phyloP scores from a whole-genome alignment of 1,139 yeast species.

The Geotrichum reessii region DNA sequence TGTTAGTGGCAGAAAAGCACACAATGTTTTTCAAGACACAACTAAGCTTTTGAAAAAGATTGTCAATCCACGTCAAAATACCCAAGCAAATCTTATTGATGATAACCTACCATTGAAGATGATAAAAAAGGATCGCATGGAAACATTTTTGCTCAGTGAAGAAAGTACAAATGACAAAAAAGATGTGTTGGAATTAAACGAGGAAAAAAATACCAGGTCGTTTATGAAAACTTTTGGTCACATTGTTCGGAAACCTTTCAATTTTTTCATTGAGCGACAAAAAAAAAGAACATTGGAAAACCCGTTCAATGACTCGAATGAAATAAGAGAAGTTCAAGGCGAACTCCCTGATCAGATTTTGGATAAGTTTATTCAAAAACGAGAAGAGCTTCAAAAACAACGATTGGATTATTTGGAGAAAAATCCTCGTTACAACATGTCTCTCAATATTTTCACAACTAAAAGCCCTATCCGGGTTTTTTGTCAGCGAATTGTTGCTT shows the following conservation, averaged over 20 bases:
- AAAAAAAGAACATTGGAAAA: slow-evolving; percentile 37
- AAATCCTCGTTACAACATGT: slow-evolving; percentile 64
- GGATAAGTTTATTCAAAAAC: background rate
- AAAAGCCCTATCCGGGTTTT: slow-evolving; percentile 56
- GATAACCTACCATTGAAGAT: background rate
- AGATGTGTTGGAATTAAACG: background rate
- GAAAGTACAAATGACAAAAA: background rate
- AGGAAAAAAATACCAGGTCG: slow-evolving; percentile 6
- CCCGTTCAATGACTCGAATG: slow-evolving; percentile 8
- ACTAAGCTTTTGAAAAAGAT: background rate
- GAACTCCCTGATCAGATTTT: slow-evolving; percentile 20
- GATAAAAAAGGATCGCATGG: slow-evolving; percentile 7
- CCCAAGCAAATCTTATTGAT: background rate
- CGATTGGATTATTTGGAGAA: slow-evolving; percentile 50
- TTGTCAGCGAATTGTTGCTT: slow-evolving; percentile 70
- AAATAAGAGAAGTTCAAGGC: slow-evolving; percentile 3
- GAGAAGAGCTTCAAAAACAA: slow-evolving; percentile 24
- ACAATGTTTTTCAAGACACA: slow-evolving; percentile 7
- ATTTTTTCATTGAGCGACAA: slow-evolving; percentile 14
- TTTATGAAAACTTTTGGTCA: background rate
- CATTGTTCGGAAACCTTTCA: background rate
- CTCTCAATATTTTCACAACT: slow-evolving; percentile 64
- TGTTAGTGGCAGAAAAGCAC: slow-evolving; percentile 1
- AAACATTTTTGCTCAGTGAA: slow-evolving; percentile 9
- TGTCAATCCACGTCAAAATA: background rate